A percentile compares a stretch with the other conserved stretches of the same genome.
Evolutionary conservation across 106 monocot genomes (phyloP).

Genomic region (Alisma plantagoaquatica): DNA sequence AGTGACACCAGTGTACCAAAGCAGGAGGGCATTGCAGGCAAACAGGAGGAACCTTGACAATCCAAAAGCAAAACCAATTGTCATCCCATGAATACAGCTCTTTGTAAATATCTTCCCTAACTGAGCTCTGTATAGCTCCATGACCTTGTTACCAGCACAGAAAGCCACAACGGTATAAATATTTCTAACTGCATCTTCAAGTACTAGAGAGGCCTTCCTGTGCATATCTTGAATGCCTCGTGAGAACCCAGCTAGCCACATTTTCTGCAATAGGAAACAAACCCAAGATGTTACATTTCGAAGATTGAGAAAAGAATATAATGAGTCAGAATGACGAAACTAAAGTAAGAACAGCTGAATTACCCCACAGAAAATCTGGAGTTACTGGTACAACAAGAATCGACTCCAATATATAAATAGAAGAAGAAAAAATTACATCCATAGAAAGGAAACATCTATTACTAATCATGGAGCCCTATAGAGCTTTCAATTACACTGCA

Average conservation of each 20-base stretch:
- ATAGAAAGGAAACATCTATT: neutral
- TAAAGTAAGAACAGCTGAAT: no score
- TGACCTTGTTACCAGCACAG: constrained; percentile 98
- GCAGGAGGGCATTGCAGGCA: constrained; percentile 87
- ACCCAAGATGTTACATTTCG: neutral
- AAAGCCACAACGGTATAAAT: constrained; percentile 97
- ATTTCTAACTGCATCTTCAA: constrained; percentile 99
- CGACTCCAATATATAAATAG: no score
- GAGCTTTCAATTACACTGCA: no score
- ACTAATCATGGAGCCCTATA: no score
- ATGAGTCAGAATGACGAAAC: no score
- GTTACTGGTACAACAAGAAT: no score
- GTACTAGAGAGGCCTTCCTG: constrained; percentile 91
- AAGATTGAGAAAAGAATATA: neutral
- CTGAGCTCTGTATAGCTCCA: constrained; percentile 78
- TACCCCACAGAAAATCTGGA: no score
- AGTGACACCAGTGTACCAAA: constrained; percentile 81
- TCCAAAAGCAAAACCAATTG: constrained; percentile 90
- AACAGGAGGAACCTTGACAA: constrained; percentile 96
- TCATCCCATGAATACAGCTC: constrained; percentile 75
- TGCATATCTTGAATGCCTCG: constrained; percentile 99
- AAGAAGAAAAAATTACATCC: no score
- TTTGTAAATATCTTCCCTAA: constrained; percentile 59
- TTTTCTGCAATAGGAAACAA: constrained; percentile 53
- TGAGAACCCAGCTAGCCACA: constrained; percentile 98